Evolutionary conservation across 495 filamentous ascomycete species (phyloP), one percentile per base, ranked within the genome.

Genomic region (Cercophora newfieldiana): DNA sequence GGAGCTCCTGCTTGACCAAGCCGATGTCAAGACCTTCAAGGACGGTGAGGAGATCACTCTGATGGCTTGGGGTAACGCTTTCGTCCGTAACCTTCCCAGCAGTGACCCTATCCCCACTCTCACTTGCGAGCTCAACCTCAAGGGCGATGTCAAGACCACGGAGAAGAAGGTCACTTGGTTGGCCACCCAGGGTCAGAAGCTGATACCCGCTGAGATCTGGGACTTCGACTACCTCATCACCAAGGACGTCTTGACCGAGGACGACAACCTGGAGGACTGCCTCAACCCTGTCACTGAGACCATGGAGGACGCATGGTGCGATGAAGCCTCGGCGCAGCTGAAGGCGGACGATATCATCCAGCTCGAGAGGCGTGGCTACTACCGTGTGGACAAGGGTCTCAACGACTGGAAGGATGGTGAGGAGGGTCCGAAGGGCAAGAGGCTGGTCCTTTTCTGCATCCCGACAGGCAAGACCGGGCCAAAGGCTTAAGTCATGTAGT

Each of bases 101-200:
- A 83, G 82, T 31, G 79, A 84, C 22, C 77, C 84, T 25, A 87
- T 97, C 61, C 90, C 87, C 0, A 79, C 75, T 33, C 76, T 97
- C 2, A 90, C 89, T 49, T 83, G 92, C 51, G 91, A 95, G 72
- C 85, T 97, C 3, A 89, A 97, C 73, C 87, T 96, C 29, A 82
- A 90, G 72, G 94, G 94, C 61, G 94, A 97, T 74, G 88, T 97
- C 76, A 95, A 94, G 82, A 87, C 88, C 76, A 97, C 93, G n/a
- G 87, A 92, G 73, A 96, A 97, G 86, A 97, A 97, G 82, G 84
- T 97, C 28, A 97, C 94, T 2, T 97, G 93, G 93, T 82, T 97
- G 37, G 88, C 91, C 0, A 82, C 81, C 3, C 85, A 92, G 54
- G 86, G 85, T 48, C 91, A 94, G 79, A 85, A 89, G 22, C 81